Base-by-base conservation (phyloP, 176 grass and related monocot species). In the Aechmea fasciata region DNA sequence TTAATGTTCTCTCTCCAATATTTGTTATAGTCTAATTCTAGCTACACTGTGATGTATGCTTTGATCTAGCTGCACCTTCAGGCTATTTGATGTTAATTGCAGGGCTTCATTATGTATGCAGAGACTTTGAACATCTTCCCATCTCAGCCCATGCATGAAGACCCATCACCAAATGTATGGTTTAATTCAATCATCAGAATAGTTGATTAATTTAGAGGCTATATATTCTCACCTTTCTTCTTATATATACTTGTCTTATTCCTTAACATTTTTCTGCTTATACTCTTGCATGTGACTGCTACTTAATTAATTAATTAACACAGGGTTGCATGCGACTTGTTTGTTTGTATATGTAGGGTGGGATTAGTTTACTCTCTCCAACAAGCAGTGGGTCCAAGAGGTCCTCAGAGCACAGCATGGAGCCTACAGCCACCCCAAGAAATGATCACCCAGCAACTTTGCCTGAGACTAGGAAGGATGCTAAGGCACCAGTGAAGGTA, bases 111-210 rank as follows among this genome's bases (percentile, higher is more conserved):
- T 80, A 75, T 87, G 80, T 78, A 79, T 99, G 94, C 94, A 99
- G 94, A 99, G 80, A 99, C 94, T 48, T 73, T 99, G 77, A 99
- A 93, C 86, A 90, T 99, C 68, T 90, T 99, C 82, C 94, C 94
- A 82, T 93, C 94, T 73, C 87, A 93, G 73, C 94, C 94, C 51
- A 99, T 90, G 89, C 94, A 99, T 75, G 83, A 83, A 66, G 84
- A 79, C 54, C 84, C 89, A 49, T 73, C 87, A 67, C 41, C 75
- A 29, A 90, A 77, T 29, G 75, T 69, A 69, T 47, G 15, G 33
- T 41, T 41, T 41, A 41, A 41, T 41, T 7, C 33, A 41, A 41
- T 41, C 33, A 41, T 41, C 33, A 41, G 33, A 41, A 41, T 41
- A 41, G 7, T 41, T 41, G 4, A 41, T 41, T 7, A 41, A 41